These are phyloP conservation scores for Powellomyces hirtus DNA, from an alignment of 192 early-diverging fungal genomes.

Conservation along the genomic window DNA sequence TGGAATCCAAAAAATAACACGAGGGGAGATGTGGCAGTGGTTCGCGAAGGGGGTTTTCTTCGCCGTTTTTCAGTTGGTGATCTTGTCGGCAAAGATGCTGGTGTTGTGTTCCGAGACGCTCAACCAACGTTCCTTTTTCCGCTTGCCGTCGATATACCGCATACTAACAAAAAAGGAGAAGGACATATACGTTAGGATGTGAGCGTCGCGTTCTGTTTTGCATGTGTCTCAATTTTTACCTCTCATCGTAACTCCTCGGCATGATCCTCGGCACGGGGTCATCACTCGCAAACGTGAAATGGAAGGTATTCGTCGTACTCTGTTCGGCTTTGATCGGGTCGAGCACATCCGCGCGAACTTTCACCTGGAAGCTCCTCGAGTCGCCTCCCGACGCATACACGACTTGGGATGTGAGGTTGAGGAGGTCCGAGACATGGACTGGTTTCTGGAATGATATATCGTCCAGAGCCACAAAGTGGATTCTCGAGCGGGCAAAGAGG, in stretches of 20 bases:
- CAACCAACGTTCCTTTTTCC: conserved; percentile 34
- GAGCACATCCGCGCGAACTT: conserved; percentile 75
- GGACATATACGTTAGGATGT: background rate
- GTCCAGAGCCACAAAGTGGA: conserved; percentile 51
- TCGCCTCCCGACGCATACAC: conserved; percentile 68
- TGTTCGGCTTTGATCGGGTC: conserved; percentile 58
- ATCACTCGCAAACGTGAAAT: conserved; percentile 70
- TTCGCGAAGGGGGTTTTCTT: too few relatives aligned
- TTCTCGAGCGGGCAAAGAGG: conserved; percentile 60
- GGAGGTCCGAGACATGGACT: conserved; percentile 75
- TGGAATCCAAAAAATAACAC: too few relatives aligned
- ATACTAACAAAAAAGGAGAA: conserved; percentile 38
- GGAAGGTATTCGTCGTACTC: conserved; percentile 83
- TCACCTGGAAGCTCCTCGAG: conserved; percentile 54
- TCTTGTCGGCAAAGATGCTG: background rate
- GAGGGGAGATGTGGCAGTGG: too few relatives aligned
- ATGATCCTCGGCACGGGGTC: conserved; percentile 57
- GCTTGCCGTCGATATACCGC: conserved; percentile 73
- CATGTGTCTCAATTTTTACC: too few relatives aligned
- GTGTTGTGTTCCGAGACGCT: conserved; percentile 1
- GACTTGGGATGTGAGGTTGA: conserved; percentile 74
- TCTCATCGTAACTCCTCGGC: conserved; percentile 79
- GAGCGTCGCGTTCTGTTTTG: background rate
- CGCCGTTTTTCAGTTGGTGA: too few relatives aligned
- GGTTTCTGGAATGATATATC: conserved; percentile 75